These are phyloP conservation scores for Lactarius akahatsu DNA, from an alignment of 768 basidiomycete genomes.

Conservation along the genomic window DNA sequence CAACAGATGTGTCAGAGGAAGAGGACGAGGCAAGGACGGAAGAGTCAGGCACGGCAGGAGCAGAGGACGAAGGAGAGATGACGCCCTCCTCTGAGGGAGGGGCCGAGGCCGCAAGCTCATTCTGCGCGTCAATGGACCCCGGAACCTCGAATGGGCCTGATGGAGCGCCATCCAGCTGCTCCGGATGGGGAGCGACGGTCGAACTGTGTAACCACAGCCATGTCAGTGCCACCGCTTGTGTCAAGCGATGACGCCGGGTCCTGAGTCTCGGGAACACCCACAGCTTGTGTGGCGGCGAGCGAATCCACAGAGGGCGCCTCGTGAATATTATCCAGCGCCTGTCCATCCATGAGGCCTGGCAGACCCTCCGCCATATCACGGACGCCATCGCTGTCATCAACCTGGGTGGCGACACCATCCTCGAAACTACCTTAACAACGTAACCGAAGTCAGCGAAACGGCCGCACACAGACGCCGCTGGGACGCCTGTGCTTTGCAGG, in stretches of 20 bases:
- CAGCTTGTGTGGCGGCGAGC: conserved; percentile 22
- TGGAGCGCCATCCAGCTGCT: conserved; percentile 22
- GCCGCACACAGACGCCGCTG: conserved; percentile 37
- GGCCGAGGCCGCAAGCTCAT: conserved; percentile 21
- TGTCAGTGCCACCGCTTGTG: conserved; percentile 18
- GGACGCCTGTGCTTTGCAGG: conserved; percentile 27
- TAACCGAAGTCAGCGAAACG: conserved; percentile 62
- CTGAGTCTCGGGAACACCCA: conserved; percentile 21
- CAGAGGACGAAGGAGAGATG: conserved; percentile 28
- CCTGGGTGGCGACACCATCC: conserved; percentile 36
- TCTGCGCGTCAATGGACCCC: conserved; percentile 13
- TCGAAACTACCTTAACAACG: conserved; percentile 50
- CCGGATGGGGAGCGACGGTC: conserved; percentile 21
- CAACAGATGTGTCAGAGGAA: conserved; percentile 28
- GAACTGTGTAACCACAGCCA: conserved; percentile 8
- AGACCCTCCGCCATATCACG: conserved; percentile 26
- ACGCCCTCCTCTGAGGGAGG: conserved; percentile 23
- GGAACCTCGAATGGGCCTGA: conserved; percentile 18
- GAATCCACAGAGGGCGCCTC: conserved; percentile 25
- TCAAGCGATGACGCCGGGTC: conserved; percentile 14
- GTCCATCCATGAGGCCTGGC: conserved; percentile 28
- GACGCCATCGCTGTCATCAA: conserved; percentile 28
- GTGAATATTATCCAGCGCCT: conserved; percentile 27
- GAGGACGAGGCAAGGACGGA: conserved; percentile 27
- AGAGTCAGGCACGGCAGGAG: conserved; percentile 24